phyloP scores from a whole-genome alignment of 257 asterid species.

The Eustoma russellianum region DNA sequence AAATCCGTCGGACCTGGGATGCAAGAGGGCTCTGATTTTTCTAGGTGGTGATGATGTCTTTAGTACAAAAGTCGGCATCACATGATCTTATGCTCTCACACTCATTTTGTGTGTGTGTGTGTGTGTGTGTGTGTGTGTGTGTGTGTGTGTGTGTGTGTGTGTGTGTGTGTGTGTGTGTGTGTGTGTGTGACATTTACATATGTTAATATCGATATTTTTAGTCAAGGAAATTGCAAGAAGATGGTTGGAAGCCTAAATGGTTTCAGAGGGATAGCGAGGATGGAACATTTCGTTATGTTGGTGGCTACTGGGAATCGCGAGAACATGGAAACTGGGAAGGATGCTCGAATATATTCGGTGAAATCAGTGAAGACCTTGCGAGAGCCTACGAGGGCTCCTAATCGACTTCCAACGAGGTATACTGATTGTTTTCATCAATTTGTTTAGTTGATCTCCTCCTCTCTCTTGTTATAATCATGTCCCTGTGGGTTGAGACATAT shows the following conservation, averaged over 20 bases:
- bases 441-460: background rate
- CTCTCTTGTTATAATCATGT: too few species aligned
- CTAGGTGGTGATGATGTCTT: too few species aligned
- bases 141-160: too few species aligned
- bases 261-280: conserved; percentile 48
- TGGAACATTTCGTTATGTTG: conserved; percentile 54
- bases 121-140: too few species aligned
- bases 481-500: too few species aligned
- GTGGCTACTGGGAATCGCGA: conserved; percentile 94
- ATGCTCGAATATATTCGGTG: conserved; percentile 71
- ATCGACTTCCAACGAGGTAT: conserved; percentile 22
- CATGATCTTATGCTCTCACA: too few species aligned
- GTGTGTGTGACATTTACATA: background rate
- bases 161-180: too few species aligned
- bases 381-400: conserved; percentile 34
- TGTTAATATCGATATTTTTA: conserved; percentile 16
- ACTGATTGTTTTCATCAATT: background rate
- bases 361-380: conserved; percentile 43
- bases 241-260: conserved; percentile 94
- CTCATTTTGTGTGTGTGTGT: too few species aligned
- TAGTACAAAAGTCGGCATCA: too few species aligned
- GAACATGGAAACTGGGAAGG: conserved; percentile 60
- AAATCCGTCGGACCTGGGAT: too few species aligned
- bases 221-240: conserved; percentile 91
- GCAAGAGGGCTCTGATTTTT: too few species aligned